Percentiles rank a stretch among this genome's conserved stretches.
Conservation (phyloP, 2,329 filamentous ascomycete species). For the Fusarium subtropicale region DNA sequence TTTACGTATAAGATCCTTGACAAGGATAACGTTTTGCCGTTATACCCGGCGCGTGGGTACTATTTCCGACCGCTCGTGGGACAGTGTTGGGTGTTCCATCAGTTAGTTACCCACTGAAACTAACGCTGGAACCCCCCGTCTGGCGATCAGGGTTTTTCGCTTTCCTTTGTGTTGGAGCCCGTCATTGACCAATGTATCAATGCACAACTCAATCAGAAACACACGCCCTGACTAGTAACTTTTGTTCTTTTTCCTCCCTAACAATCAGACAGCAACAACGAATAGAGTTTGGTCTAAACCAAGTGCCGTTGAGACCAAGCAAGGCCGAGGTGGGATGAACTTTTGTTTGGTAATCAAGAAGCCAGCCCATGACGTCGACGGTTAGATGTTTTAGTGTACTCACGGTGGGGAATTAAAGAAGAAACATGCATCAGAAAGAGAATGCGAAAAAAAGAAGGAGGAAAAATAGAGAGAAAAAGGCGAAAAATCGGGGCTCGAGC, state of each 20-base stretch:
- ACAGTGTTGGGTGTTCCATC: neutral
- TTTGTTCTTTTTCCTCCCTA: neutral
- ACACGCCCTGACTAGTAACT: conserved; percentile 12
- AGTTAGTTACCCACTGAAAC: neutral
- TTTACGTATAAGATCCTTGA: conserved; percentile 23
- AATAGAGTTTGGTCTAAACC: conserved; percentile 28
- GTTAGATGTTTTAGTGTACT: conserved; percentile 17
- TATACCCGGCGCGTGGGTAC: conserved; percentile 34
- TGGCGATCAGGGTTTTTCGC: conserved; percentile 39
- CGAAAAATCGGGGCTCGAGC: conserved; percentile 5
- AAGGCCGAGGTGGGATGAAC: conserved; percentile 6
- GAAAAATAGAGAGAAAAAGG: neutral
- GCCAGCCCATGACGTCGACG: conserved; percentile 36
- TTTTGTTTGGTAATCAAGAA: conserved; percentile 20
- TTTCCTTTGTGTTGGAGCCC: conserved; percentile 11
- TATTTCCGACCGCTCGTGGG: conserved; percentile 35
- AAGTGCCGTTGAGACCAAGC: conserved; percentile 25
- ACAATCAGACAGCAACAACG: conserved; percentile 4
- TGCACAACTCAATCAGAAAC: neutral
- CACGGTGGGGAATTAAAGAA: conserved; percentile 16
- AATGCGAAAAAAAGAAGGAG: conserved; percentile 14
- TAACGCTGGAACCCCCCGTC: conserved; percentile 19
- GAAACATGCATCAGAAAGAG: neutral
- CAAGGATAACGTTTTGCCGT: conserved; percentile 16
- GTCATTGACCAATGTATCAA: conserved; percentile 29